Evolutionary conservation across 1,139 yeast species (phyloP), one percentile per base, ranked within the genome.

Genomic region (Geotrichum reessii): DNA sequence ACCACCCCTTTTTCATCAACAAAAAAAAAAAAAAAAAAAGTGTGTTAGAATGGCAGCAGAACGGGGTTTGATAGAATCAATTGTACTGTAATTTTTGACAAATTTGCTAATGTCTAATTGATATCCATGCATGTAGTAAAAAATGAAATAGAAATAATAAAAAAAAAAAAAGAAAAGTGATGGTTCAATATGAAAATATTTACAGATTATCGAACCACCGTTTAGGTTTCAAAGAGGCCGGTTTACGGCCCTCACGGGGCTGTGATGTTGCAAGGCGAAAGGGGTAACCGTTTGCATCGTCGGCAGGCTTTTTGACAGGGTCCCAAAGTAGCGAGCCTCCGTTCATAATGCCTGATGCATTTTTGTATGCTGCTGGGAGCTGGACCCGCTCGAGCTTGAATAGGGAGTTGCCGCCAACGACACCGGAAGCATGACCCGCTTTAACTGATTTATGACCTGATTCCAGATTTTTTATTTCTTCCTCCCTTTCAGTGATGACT

Each of bases 321-420:
- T 42, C 24, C 55, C 55, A 52, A 12, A 21, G 19, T 19, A 52
- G 31, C 22, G 27, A 14, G 3, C 49, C 55, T 5, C 55, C 55
- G 21, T 42, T 19, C n/a, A 25, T 11, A 4, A 42, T 42, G 8
- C 27, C 22, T 17, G 49, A 42, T 2, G 55, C 49, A n/a, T 52
- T 52, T 28, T 44, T 52, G 27, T 42, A 27, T 3, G 25, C 19
- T 12, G 55, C 40, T 11, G 49, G 24, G 12, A 44, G 40, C 44
- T 37, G 44, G 19, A 37, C 44, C 44, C 44, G 44, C 9, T 37
- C 44, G n/a, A 37, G 44, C n/a, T 37, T 37, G 21, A 37, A 37
- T 7, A 8, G 2, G 4, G 44, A 3, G 4, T 37, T 37, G 17
- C 9, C n/a, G 40, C 17, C 17, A 19, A 31, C 25, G 14, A 22